Evolutionary conservation across 768 basidiomycete species (phyloP).

Genomic region (Tephrocybe rancida): DNA sequence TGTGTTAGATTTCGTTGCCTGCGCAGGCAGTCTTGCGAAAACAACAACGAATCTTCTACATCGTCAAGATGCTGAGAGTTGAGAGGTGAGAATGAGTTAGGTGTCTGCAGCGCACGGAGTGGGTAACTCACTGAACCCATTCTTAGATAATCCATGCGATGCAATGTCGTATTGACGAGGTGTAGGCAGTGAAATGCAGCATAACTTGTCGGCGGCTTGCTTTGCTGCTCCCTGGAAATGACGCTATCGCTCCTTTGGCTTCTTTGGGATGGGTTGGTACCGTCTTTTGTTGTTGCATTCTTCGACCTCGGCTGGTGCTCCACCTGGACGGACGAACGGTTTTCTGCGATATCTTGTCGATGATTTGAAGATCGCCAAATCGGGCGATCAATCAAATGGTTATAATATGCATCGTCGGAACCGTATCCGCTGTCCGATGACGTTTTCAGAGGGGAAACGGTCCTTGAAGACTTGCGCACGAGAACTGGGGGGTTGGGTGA

Average conservation of each 20-base stretch:
- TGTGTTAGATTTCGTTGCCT: neutral
- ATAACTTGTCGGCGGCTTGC: neutral
- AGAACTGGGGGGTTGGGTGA: too few relatives aligned
- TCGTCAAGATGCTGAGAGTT: neutral
- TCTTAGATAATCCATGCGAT: neutral
- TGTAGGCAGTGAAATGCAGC: neutral
- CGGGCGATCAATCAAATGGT: too few relatives aligned
- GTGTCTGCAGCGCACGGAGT: neutral
- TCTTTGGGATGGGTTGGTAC: neutral
- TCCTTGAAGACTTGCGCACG: too few relatives aligned
- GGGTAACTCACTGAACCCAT: neutral
- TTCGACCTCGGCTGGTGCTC: too few relatives aligned
- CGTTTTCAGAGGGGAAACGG: too few relatives aligned
- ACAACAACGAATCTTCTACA: neutral
- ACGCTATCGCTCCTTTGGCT: neutral
- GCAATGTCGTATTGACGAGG: neutral
- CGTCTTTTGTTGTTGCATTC: too few relatives aligned
- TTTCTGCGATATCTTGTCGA: too few relatives aligned
- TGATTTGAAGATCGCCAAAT: too few relatives aligned
- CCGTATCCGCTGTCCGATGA: neutral
- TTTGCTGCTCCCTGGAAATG: neutral
- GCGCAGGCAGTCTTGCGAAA: constrained; percentile 1
- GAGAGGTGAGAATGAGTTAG: neutral
- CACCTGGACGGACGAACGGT: too few relatives aligned
- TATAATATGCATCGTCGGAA: too few relatives aligned